Evolutionary conservation across 139 green algal species (phyloP).

Genomic region (Chlorella vulgaris): DNA sequence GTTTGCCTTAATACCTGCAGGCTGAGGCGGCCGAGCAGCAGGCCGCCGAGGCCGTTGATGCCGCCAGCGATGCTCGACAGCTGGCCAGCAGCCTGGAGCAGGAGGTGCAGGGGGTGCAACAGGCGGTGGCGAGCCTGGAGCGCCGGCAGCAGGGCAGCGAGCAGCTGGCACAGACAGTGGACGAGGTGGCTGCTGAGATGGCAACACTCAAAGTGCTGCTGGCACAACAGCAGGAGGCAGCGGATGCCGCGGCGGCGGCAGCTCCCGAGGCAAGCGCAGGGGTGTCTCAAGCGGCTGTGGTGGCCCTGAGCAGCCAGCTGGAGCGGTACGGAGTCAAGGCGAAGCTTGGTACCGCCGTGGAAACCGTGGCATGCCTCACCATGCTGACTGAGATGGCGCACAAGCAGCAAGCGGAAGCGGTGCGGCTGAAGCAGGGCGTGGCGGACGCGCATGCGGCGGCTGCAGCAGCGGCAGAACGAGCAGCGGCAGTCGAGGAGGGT

Average conservation of each 20-base stretch:
- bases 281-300: neutral
- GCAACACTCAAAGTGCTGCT: neutral
- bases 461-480: neutral
- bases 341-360: neutral
- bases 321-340: neutral
- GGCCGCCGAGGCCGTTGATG: constrained; percentile 5
- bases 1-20: neutral
- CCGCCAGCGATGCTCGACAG: neutral
- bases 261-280: neutral
- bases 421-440: neutral
- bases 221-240: constrained; percentile 26
- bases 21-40: constrained; percentile 12
- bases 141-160: neutral
- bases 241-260: neutral
- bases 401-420: constrained; percentile 7
- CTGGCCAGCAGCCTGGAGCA: neutral
- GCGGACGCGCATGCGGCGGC: neutral
- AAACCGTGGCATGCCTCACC: neutral
- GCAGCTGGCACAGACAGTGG: constrained; percentile 1
- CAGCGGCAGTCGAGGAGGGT: neutral
- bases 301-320: neutral
- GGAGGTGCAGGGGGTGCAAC: neutral
- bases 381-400: neutral
- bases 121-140: neutral
- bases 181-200: constrained; percentile 5